A percentile compares a stretch with the other conserved stretches of the same genome.
Evolutionary conservation across 1,284 basidiomycete genomes (phyloP).

Genomic region (Sporisorium iseilematis-ciliati): DNA sequence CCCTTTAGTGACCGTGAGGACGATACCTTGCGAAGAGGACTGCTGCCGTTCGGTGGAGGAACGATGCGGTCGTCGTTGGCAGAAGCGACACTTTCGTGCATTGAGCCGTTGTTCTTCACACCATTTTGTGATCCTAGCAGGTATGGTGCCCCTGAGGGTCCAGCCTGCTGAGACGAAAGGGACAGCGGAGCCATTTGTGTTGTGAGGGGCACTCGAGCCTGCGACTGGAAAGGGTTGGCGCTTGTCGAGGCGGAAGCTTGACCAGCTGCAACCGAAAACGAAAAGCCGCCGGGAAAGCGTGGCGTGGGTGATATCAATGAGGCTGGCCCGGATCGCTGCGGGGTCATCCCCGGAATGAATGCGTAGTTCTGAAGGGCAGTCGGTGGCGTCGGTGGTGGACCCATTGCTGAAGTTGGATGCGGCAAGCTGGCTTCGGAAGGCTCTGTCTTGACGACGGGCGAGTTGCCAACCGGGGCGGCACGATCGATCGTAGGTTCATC

Average conservation of each 20-base stretch:
- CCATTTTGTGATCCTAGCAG: background rate
- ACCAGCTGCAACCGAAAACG: conserved; percentile 20
- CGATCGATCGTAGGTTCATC: background rate
- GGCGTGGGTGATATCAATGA: conserved; percentile 31
- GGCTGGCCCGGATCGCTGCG: conserved; percentile 17
- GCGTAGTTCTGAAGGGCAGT: conserved; percentile 34
- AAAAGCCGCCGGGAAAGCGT: conserved; percentile 39
- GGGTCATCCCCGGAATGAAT: conserved; percentile 38
- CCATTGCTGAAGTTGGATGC: background rate
- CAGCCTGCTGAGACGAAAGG: conserved; percentile 12
- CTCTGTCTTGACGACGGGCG: conserved; percentile 12
- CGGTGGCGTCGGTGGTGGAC: conserved; percentile 33
- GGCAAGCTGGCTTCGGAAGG: conserved; percentile 5
- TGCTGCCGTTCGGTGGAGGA: conserved; percentile 15
- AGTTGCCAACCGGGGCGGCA: background rate
- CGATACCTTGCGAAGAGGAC: conserved; percentile 15
- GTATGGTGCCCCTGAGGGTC: background rate
- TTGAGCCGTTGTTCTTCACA: background rate
- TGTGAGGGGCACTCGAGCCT: conserved; percentile 16
- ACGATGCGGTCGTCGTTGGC: conserved; percentile 29
- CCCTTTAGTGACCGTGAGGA: conserved; percentile 27
- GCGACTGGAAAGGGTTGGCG: conserved; percentile 14
- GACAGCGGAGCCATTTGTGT: conserved; percentile 33
- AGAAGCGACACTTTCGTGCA: conserved; percentile 15
- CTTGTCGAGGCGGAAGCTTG: conserved; percentile 5